Base-by-base conservation (phyloP, 2,329 filamentous ascomycete genomes). In the Aureobasidium subglaciale region DNA sequence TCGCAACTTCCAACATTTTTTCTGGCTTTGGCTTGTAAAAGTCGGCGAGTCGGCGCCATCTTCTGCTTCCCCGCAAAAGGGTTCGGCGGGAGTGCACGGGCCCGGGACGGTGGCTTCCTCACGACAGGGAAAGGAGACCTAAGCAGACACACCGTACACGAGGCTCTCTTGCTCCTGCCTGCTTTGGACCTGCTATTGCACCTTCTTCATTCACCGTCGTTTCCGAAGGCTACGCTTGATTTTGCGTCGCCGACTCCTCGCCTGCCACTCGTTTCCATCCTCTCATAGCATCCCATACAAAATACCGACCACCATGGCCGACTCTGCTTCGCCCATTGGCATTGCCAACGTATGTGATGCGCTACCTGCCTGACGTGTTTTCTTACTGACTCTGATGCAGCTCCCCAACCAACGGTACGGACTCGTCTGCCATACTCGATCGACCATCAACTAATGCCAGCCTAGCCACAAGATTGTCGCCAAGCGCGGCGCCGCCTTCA, bases 401-500 rank as follows among this genome's bases (percentile, higher is more conserved):
- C 76, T 86, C 66, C 83, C 83, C 66, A 86, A 86, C 73, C 83
- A 86, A 77, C 79, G 82, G 80, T 83, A 76, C 68, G 71, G 65
- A 58, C 49, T 24, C 18, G 50, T 41, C 61, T 57, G 34, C 35
- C 43, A 57, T 63, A 68, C 63, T 68, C 64, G 38, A 53, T 59
- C 58, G 34, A 30, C 49, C 53, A 42, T 35, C 59, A 50, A 63
- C 70, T 71, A 70, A 73, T 65, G 27, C 58, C 59, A 61, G 56
- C 61, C 29, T 65, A 83, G 81, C 68, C 83, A 86, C 78, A 86
- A 86, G 76, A 86, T 86, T 69, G 83, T 86, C 67, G 83, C 83
- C 60, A 86, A 85, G 76, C 87, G 95, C 77, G 93, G 93, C 77
- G 95, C 93, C 69, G 88, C 91, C 70, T 99, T 99, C 78, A 99